Conservation (phyloP, 257 asterid genomes). For the Rubia yunnanensis region DNA sequence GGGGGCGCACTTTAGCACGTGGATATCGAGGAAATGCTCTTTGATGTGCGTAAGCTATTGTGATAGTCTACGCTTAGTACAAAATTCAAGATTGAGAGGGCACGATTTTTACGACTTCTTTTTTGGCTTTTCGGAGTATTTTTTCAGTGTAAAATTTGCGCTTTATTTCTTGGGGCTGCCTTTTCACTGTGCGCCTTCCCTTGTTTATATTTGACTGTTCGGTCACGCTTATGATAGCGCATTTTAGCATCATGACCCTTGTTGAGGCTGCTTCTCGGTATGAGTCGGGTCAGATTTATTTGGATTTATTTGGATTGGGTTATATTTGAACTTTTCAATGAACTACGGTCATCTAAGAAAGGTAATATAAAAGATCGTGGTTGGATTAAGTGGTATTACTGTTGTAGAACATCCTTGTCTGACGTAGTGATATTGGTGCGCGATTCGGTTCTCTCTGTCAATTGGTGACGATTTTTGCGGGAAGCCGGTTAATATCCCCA, state of each 20-base stretch:
- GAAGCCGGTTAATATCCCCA: too few relatives aligned
- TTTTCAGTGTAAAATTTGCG: slow-evolving; percentile 5
- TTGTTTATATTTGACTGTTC: slow-evolving; percentile 29
- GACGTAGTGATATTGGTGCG: too few relatives aligned
- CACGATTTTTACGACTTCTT: slow-evolving; percentile 14
- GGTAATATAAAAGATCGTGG: too few relatives aligned
- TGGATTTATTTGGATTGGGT: background rate
- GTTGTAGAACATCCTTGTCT: too few relatives aligned
- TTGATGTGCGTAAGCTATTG: background rate
- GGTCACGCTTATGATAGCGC: slow-evolving; percentile 32
- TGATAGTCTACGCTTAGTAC: background rate
- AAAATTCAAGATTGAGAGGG: slow-evolving; percentile 26
- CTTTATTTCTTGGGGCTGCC: slow-evolving; percentile 9
- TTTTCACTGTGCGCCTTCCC: slow-evolving; percentile 17
- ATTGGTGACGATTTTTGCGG: too few relatives aligned
- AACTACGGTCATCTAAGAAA: too few relatives aligned
- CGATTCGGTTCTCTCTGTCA: too few relatives aligned
- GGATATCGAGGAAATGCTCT: slow-evolving; percentile 26
- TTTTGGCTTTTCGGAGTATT: slow-evolving; percentile 1
- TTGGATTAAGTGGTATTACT: too few relatives aligned
- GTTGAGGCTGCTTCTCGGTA: background rate
- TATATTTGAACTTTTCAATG: too few relatives aligned
- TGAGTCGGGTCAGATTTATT: too few relatives aligned
- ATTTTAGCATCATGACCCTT: slow-evolving; percentile 12
- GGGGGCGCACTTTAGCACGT: slow-evolving; percentile 47